phyloP scores from a whole-genome alignment of 2,329 filamentous ascomycete species.

The Beauveria brongniartii region DNA sequence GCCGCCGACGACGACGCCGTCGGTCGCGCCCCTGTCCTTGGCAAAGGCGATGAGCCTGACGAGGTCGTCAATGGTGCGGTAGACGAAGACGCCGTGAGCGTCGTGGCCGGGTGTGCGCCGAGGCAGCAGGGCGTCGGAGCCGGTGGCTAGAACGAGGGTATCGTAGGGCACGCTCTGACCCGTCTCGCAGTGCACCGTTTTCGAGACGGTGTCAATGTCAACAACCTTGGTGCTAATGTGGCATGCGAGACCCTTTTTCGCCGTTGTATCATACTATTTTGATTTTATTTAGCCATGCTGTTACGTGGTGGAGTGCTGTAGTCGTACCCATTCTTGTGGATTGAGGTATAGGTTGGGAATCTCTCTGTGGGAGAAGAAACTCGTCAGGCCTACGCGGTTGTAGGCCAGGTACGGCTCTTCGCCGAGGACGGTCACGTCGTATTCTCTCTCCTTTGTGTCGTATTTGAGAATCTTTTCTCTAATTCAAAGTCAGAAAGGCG shows the following conservation, averaged over 20 bases:
- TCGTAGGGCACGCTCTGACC: slow-evolving; percentile 56
- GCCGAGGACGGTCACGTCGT: slow-evolving; percentile 76
- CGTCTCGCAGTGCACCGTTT: slow-evolving; percentile 9
- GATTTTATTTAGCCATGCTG: neutral
- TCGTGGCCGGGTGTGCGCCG: slow-evolving; percentile 65
- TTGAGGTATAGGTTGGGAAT: slow-evolving; percentile 87
- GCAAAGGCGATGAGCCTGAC: slow-evolving; percentile 61
- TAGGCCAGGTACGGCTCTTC: slow-evolving; percentile 85
- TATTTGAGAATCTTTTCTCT: slow-evolving; percentile 87
- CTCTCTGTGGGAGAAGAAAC: slow-evolving; percentile 78
- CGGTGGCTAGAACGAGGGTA: slow-evolving; percentile 69
- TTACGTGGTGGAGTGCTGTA: too few relatives aligned
- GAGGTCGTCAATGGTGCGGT: slow-evolving; percentile 37
- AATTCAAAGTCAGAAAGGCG: neutral
- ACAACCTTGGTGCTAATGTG: slow-evolving; percentile 67
- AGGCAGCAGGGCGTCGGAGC: slow-evolving; percentile 68
- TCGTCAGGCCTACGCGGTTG: slow-evolving; percentile 82
- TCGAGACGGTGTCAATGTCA: slow-evolving; percentile 40
- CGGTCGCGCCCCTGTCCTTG: slow-evolving; percentile 54
- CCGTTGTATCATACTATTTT: slow-evolving; percentile 56
- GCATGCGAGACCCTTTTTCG: slow-evolving; percentile 61
- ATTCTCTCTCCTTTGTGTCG: slow-evolving; percentile 66
- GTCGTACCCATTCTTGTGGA: slow-evolving; percentile 65
- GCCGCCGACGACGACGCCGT: slow-evolving; percentile 73
- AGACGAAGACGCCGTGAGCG: slow-evolving; percentile 80